phyloP scores from a whole-genome alignment of 225 moss, liverwort and hornwort species.

The Rhytidiadelphus loreus region DNA sequence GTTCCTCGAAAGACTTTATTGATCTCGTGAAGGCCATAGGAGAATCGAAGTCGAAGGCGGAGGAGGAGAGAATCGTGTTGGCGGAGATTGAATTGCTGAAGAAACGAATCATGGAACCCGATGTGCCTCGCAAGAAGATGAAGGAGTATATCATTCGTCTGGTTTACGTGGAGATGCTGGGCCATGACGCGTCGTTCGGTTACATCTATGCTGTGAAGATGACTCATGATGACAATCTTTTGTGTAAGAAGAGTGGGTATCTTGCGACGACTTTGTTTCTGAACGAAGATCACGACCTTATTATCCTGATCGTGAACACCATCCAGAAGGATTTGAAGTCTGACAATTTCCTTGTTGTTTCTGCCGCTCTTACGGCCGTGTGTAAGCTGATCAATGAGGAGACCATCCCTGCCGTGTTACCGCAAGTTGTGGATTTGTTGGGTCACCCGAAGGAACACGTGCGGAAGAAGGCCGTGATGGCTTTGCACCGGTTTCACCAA shows the following conservation, averaged over 20 bases:
- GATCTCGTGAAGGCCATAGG: constrained; percentile 97
- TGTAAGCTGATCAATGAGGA: constrained; percentile 99
- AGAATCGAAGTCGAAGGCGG: constrained; percentile 97
- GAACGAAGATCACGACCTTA: constrained; percentile 94
- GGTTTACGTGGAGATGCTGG: constrained; percentile 98
- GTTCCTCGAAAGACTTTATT: constrained; percentile 79
- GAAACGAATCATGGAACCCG: constrained; percentile 76
- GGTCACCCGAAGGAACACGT: constrained; percentile 85
- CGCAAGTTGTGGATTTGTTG: constrained; percentile 88
- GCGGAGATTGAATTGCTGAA: constrained; percentile 83
- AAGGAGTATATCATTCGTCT: constrained; percentile 97
- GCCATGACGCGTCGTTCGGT: constrained; percentile 97
- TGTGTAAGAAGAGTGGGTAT: constrained; percentile 89
- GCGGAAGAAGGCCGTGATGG: constrained; percentile 98
- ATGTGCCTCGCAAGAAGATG: constrained; percentile 97
- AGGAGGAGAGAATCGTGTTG: constrained; percentile 90
- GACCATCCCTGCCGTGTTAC: constrained; percentile 93
- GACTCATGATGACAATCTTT: constrained; percentile 94
- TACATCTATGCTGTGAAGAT: constrained; percentile 98
- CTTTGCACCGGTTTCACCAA: constrained; percentile 91
- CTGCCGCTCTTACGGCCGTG: constrained; percentile 90
- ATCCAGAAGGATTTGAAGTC: constrained; percentile 98
- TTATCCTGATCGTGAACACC: constrained; percentile 96
- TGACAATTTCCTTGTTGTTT: constrained; percentile 82
- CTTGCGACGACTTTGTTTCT: constrained; percentile 92